A percentile compares a stretch with the other conserved stretches of the same genome.
These are phyloP conservation scores for Epichloe glyceriae DNA, from an alignment of 2,329 filamentous ascomycete species.

Conservation along the genomic window DNA sequence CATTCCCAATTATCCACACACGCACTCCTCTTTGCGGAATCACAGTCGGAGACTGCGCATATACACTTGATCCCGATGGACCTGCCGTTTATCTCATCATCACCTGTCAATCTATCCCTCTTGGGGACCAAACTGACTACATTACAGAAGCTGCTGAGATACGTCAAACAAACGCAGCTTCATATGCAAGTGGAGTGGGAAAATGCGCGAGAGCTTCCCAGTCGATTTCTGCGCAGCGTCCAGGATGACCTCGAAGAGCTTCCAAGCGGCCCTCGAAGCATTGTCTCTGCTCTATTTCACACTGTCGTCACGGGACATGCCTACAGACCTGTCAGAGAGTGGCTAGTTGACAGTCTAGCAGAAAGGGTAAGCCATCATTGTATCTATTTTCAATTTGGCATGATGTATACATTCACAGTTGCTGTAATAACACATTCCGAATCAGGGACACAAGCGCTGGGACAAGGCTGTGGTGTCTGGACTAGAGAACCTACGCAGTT, in stretches of 20 bases:
- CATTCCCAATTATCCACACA: slow-evolving; percentile 67
- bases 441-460: slow-evolving; percentile 83
- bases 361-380: slow-evolving; percentile 49
- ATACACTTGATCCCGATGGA: slow-evolving; percentile 60
- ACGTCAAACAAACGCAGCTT: slow-evolving; percentile 66
- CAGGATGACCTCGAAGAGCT: slow-evolving; percentile 57
- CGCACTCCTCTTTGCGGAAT: slow-evolving; percentile 45
- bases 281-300: slow-evolving; percentile 71
- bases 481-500: slow-evolving; percentile 60
- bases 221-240: slow-evolving; percentile 63
- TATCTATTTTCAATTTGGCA: slow-evolving; percentile 7
- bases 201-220: slow-evolving; percentile 65
- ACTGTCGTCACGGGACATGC: slow-evolving; percentile 75
- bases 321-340: slow-evolving; percentile 63
- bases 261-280: slow-evolving; percentile 41
- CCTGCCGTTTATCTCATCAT: slow-evolving; percentile 67
- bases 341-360: slow-evolving; percentile 72
- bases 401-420: neutral
- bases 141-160: slow-evolving; percentile 73
- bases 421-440: neutral
- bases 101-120: slow-evolving; percentile 68
- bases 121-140: slow-evolving; percentile 79
- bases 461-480: slow-evolving; percentile 73
- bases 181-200: slow-evolving; percentile 77
- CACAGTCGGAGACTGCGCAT: slow-evolving; percentile 19